Conservation (phyloP, 1,284 basidiomycete genomes). For the Puccinia sorghi region DNA sequence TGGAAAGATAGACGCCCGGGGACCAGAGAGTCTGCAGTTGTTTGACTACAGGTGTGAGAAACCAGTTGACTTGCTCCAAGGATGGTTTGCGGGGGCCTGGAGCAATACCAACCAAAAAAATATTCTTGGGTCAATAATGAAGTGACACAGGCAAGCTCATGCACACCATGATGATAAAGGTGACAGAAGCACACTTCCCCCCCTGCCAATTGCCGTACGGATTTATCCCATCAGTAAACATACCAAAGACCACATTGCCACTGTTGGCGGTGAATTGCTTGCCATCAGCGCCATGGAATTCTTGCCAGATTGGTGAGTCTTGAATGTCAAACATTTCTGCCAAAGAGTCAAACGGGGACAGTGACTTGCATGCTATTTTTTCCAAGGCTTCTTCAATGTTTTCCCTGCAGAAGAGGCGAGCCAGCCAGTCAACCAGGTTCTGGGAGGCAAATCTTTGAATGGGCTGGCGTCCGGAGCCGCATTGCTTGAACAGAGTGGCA, state of each 20-base stretch:
- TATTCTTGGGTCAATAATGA: conserved; percentile 51
- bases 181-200: conserved; percentile 10
- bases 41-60: conserved; percentile 56
- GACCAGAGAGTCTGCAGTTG: conserved; percentile 57
- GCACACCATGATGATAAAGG: conserved; percentile 27
- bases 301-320: conserved; percentile 12
- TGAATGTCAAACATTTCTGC: conserved; percentile 6
- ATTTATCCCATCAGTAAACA: conserved; percentile 35
- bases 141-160: conserved; percentile 49
- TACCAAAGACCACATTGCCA: conserved; percentile 13
- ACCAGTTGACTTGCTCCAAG: conserved; percentile 56
- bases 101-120: conserved; percentile 56
- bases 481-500: no score
- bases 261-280: background rate
- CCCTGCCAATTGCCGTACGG: conserved; percentile 3
- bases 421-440: conserved; percentile 10
- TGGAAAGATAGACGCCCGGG: conserved; percentile 53
- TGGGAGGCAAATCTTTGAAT: background rate
- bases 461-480: no score
- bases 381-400: background rate
- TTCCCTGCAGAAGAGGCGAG: conserved; percentile 2
- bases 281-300: background rate
- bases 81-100: conserved; percentile 60
- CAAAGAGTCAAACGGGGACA: background rate
- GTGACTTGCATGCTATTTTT: no score